Conservation (phyloP, 148 eudicot species). For the Arctostaphylos glauca region DNA sequence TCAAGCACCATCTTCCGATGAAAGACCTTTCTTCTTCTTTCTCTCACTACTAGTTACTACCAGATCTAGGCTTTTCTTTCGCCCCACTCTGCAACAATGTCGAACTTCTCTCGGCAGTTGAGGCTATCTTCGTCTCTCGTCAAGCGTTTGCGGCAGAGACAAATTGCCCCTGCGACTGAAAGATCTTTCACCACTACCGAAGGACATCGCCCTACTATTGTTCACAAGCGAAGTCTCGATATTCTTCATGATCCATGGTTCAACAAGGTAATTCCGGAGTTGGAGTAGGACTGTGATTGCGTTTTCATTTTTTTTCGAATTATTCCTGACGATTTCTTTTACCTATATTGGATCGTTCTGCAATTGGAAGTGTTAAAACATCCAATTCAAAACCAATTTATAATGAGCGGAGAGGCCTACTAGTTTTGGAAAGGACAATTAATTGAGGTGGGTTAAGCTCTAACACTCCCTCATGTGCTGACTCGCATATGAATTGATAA, state of each 20-base stretch:
- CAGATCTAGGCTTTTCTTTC: background rate
- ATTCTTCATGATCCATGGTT: constrained; percentile 99
- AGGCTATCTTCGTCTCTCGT: constrained; percentile 56
- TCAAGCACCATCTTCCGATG: background rate
- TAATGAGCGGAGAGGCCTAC: background rate
- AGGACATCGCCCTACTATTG: constrained; percentile 83
- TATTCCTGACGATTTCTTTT: background rate
- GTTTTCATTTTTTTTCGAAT: background rate
- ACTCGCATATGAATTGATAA: background rate
- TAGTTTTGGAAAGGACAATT: background rate
- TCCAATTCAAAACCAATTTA: background rate
- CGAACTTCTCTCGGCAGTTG: constrained; percentile 34
- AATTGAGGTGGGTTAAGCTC: background rate
- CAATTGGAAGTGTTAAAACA: background rate
- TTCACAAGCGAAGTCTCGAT: constrained; percentile 83
- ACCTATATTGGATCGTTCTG: background rate
- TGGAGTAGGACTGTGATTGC: background rate
- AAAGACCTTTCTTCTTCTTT: background rate
- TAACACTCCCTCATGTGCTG: background rate
- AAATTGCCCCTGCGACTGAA: constrained; percentile 16
- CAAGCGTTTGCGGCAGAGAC: constrained; percentile 38
- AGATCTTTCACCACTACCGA: constrained; percentile 85
- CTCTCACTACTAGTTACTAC: background rate
- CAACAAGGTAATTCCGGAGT: constrained; percentile 56
- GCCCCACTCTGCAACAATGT: constrained; percentile 17